Base-by-base conservation (phyloP, 805 yeast species). In the Zygosaccharomyces siamensis region DNA sequence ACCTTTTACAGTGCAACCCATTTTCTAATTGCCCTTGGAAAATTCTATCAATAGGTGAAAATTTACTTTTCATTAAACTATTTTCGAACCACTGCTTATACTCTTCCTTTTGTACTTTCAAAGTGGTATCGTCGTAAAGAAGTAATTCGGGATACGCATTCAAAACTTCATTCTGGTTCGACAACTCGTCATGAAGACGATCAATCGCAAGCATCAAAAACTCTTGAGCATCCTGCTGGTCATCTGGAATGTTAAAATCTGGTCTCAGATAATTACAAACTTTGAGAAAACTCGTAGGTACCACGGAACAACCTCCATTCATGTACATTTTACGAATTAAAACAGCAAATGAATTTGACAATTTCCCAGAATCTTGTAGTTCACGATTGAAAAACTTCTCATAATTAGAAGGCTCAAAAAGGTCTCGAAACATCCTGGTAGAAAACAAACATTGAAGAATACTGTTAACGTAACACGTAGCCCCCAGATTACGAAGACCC, bases 201-300 rank as follows among this genome's bases (percentile, higher is more conserved):
- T 83, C 90, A 53, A 86, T 67, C 8, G 85, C 54, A 51, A 85
- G 79, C 62, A 84, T 72, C 39, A 86, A 65, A 58, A 84, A 84
- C 57, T 86, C 93, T 47, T 86, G 89, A 1, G 90, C 83, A 63
- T 86, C 95, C 60, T 86, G 93, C 58, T 86, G 95, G 57, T 84
- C 88, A 55, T 75, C 66, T 0, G 92, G 92, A 10, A 86, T 83
- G 53, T 72, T 70, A 47, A 84, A 74, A 57, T 83, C 87, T 0
- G 89, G 89, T 54, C 84, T 79, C 20, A 84, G 59, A 5, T 67
- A 51, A 20, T 78, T 66, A 44, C 83, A 69, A 1, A 71, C 64
- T 40, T 81, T 73, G 37, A 85, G 70, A 57, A 86, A 84, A 38
- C 79, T 77, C 7, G 78, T 74, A 3, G 92, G 89, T 1, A 83